These are phyloP conservation scores for Pilaira anomala DNA, from an alignment of 192 early-diverging fungal species.

Conservation along the genomic window DNA sequence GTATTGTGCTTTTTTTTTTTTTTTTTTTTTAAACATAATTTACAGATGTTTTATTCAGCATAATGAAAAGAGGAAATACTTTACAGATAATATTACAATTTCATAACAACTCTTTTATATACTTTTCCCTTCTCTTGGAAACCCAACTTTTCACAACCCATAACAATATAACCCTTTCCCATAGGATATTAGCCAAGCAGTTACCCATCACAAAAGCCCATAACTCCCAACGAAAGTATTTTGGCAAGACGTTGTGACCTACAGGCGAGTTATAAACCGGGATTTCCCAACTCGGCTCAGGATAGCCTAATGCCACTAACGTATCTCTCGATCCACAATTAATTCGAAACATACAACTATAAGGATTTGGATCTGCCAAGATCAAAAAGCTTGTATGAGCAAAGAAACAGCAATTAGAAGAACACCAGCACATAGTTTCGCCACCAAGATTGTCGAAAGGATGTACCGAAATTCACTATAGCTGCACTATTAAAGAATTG, in stretches of 20 bases:
- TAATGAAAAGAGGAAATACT: too few species aligned
- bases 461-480: conserved; percentile 66
- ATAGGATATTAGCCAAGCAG: conserved; percentile 36
- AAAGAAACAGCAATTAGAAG: conserved; percentile 47
- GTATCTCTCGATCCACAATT: conserved; percentile 65
- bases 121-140: conserved; percentile 11
- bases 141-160: conserved; percentile 42
- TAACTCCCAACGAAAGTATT: conserved; percentile 54
- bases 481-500: conserved; percentile 72
- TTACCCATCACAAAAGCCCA: conserved; percentile 48
- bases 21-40: too few species aligned
- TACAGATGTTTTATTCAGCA: too few species aligned
- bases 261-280: conserved; percentile 56
- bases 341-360: conserved; percentile 54
- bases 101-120: too few species aligned
- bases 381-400: conserved; percentile 46
- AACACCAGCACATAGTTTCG: conserved; percentile 60
- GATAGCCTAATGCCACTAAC: conserved; percentile 32
- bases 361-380: conserved; percentile 57
- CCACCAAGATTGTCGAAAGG: conserved; percentile 60
- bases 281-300: conserved; percentile 40
- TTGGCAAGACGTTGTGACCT: conserved; percentile 73
- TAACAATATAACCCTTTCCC: conserved; percentile 50
- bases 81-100: too few species aligned
- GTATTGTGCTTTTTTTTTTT: too few species aligned